Evolutionary conservation across 305 asterid species (phyloP), one percentile per base, ranked within the genome.

Genomic region (Fraxinus greggii): DNA sequence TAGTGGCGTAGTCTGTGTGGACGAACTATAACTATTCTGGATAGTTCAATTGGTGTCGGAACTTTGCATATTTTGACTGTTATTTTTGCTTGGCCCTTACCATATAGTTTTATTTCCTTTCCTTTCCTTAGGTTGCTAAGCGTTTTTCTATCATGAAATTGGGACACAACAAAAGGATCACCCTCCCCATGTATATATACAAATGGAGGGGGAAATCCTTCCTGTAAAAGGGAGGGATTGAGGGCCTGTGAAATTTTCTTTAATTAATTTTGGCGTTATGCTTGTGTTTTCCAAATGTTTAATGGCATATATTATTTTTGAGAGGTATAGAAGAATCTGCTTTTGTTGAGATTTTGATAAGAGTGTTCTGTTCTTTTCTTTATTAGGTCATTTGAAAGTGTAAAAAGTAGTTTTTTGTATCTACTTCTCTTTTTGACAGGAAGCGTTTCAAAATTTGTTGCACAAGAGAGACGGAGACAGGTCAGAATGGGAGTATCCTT

Each of bases 401-500:
- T 26, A 28, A 61, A 35, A 7, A 26, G n/a, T 65, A 29, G 75
- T 28, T 69, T 29, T 65, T 67, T 26, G 7, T 15, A 5, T 29
- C 23, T 13, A 10, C 13, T 51, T 21, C 13, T 83, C 32, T 21
- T 51, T 79, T 19, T 84, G 59, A 79, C 85, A 95, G 99, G 97
- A 90, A 81, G 89, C 94, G 7, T 95, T 92, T 84, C 95, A 90
- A 82, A 87, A 87, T 78, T 83, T 95, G 86, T 89, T 95, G 90
- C 87, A 95, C 86, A 95, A 95, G 86, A 88, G 92, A 92, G 92
- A 88, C 54, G 99, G 99, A 83, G 87, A 87, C 78, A 90, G 99
- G 86, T 92, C 99, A 42, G 95, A 91, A 36, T 95, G 99, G 99
- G 99, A 95, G 88, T 95, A 95, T 89, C 99, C 99, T n/a, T 95